phyloP scores from a whole-genome alignment of 768 basidiomycete species.

The Rhodotorula taiwanensis region DNA sequence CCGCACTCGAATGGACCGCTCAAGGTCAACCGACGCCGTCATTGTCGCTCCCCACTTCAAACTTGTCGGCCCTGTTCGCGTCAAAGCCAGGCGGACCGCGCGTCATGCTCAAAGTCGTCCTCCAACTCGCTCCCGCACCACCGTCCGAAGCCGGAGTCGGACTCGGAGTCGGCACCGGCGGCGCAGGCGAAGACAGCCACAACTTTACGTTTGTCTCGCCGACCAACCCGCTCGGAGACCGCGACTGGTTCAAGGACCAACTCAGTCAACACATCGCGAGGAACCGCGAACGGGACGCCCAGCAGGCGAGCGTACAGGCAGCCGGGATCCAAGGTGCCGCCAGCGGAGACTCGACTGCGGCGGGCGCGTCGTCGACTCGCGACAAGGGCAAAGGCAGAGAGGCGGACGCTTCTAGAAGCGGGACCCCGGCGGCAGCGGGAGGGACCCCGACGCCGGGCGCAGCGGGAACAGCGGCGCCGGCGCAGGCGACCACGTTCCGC shows the following conservation, averaged over 20 bases:
- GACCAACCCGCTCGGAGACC: constrained; percentile 59
- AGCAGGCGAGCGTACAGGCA: not conserved
- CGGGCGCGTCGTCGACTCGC: constrained; percentile 5
- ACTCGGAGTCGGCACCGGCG: constrained; percentile 42
- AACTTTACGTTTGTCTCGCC: constrained; percentile 65
- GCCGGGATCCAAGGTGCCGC: not conserved
- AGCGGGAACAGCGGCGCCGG: not conserved
- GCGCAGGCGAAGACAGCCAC: constrained; percentile 56
- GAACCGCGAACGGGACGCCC: constrained; percentile 53
- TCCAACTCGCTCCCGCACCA: constrained; percentile 55
- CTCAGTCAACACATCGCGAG: constrained; percentile 68
- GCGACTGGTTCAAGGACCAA: constrained; percentile 75
- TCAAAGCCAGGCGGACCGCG: constrained; percentile 76
- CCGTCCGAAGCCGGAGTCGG: not conserved
- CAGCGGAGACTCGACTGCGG: not conserved
- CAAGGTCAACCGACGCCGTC: constrained; percentile 60
- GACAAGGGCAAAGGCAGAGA: not conserved
- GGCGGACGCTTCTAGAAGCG: too few relatives aligned
- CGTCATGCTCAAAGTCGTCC: constrained; percentile 62
- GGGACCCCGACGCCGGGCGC: too few relatives aligned
- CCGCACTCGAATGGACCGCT: constrained; percentile 65
- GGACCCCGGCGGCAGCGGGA: not conserved
- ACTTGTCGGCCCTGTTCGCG: constrained; percentile 73
- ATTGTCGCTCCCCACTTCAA: constrained; percentile 56
- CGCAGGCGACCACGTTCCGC: constrained; percentile 8